A percentile compares a stretch with the other conserved stretches of the same genome.
phyloP scores from a whole-genome alignment of 2,329 filamentous ascomycete species.

The Alternaria triticimaculans region DNA sequence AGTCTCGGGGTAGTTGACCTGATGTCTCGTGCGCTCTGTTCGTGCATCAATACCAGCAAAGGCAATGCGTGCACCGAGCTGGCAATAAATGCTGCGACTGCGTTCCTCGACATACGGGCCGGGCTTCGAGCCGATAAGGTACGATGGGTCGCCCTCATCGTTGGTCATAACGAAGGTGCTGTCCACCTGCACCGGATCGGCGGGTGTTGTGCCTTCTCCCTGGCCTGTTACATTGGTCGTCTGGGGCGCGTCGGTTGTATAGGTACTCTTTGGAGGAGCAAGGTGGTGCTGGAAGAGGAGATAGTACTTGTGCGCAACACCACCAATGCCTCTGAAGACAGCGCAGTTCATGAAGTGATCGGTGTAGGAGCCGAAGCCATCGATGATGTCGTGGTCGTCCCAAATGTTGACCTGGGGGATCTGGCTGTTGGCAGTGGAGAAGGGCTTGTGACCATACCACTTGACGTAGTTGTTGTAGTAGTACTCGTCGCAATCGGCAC shows the following conservation, averaged over 20 bases:
- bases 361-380: slow-evolving; percentile 70
- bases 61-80: slow-evolving; percentile 69
- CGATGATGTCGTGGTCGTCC: slow-evolving; percentile 72
- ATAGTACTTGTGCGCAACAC: slow-evolving; percentile 66
- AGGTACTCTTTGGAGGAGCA: slow-evolving; percentile 83
- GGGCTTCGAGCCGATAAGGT: slow-evolving; percentile 77
- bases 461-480: slow-evolving; percentile 67
- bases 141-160: slow-evolving; percentile 70
- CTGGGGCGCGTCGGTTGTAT: slow-evolving; percentile 73
- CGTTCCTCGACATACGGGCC: slow-evolving; percentile 71
- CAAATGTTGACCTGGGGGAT: slow-evolving; percentile 71
- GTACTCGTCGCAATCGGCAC: slow-evolving; percentile 65
- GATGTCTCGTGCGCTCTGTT: slow-evolving; percentile 83
- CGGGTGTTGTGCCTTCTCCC: slow-evolving; percentile 61
- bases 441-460: slow-evolving; percentile 74
- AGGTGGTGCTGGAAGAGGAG: slow-evolving; percentile 77
- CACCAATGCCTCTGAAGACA: slow-evolving; percentile 70
- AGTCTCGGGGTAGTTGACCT: slow-evolving; percentile 83
- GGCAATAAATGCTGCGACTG: slow-evolving; percentile 67
- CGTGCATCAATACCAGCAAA: slow-evolving; percentile 67
- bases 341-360: slow-evolving; percentile 71
- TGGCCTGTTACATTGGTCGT: slow-evolving; percentile 58
- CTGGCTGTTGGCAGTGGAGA: slow-evolving; percentile 65
- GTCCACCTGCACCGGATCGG: slow-evolving; percentile 74
- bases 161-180: slow-evolving; percentile 73